Evolutionary conservation across 345 rosid genomes (phyloP).

Genomic region (Lumnitzera littorea): DNA sequence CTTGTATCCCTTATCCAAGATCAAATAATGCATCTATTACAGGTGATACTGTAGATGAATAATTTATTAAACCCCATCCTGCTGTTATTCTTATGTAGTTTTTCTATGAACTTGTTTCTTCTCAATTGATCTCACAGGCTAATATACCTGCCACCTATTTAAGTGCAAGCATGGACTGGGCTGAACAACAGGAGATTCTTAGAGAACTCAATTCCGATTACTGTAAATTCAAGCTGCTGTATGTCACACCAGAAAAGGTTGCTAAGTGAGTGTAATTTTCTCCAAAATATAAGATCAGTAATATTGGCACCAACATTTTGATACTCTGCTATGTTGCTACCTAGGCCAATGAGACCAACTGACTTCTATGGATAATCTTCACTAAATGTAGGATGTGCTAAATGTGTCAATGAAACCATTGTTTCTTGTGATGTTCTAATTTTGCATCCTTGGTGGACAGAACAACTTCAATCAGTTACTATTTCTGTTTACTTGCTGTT

Average conservation of each 20-base stretch:
- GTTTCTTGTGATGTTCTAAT: no score
- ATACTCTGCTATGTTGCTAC: neutral
- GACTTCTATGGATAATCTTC: no score
- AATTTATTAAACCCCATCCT: neutral
- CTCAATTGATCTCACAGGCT: slow-evolving; percentile 38
- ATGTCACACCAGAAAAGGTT: slow-evolving; percentile 98
- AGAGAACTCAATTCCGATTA: slow-evolving; percentile 76
- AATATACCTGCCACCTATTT: slow-evolving; percentile 88
- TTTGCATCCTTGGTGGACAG: no score
- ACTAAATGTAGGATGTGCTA: no score
- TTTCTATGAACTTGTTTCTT: slow-evolving; percentile 1
- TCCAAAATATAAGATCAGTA: neutral
- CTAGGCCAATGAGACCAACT: no score
- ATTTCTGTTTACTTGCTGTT: no score
- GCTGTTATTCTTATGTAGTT: slow-evolving; percentile 2
- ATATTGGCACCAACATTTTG: neutral
- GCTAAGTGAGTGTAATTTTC: slow-evolving; percentile 63
- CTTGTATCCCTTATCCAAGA: slow-evolving; percentile 98
- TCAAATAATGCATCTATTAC: slow-evolving; percentile 95
- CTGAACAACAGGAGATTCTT: slow-evolving; percentile 85
- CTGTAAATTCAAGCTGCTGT: slow-evolving; percentile 79
- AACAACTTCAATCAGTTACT: no score
- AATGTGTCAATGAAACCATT: no score
- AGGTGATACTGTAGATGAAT: slow-evolving; percentile 31
- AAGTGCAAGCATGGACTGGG: slow-evolving; percentile 94